A percentile compares a stretch with the other conserved stretches of the same genome.
Conservation (phyloP, 1,139 yeast species). For the Citeromyces siamensis region DNA sequence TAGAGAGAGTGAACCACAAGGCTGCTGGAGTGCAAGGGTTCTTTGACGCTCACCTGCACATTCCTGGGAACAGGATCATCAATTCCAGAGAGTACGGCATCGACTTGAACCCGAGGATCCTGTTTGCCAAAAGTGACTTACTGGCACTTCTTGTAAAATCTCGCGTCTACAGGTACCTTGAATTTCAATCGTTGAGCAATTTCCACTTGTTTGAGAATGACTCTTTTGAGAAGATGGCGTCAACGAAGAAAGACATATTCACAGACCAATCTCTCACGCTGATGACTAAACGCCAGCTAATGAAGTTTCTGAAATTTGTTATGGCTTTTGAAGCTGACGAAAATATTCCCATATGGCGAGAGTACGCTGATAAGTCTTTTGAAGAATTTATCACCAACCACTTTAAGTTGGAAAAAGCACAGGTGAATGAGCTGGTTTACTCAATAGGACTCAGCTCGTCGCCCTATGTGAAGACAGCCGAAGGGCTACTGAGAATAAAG, state of each 20-base stretch:
- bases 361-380: constrained; percentile 44
- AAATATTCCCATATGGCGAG: constrained; percentile 35
- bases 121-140: constrained; percentile 83
- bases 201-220: constrained; percentile 92
- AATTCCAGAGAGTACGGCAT: constrained; percentile 72
- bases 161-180: constrained; percentile 82
- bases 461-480: constrained; percentile 48
- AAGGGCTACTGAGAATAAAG: constrained; percentile 69
- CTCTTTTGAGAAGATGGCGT: constrained; percentile 71
- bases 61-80: constrained; percentile 46
- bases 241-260: constrained; percentile 86
- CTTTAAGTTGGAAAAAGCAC: constrained; percentile 64
- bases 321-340: constrained; percentile 47
- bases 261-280: constrained; percentile 75
- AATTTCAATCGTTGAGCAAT: constrained; percentile 77
- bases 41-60: constrained; percentile 54
- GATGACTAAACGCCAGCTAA: constrained; percentile 68
- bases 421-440: constrained; percentile 69
- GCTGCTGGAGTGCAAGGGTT: constrained; percentile 30
- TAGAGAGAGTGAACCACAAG: constrained; percentile 40
- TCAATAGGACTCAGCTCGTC: constrained; percentile 73
- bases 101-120: constrained; percentile 77
- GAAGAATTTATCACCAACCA: constrained; percentile 42
- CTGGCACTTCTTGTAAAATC: constrained; percentile 68
- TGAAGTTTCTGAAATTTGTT: constrained; percentile 89